Evolutionary conservation across 1,139 yeast species (phyloP), one percentile per base, ranked within the genome.

Genomic region (Lizanozyma gosingica): DNA sequence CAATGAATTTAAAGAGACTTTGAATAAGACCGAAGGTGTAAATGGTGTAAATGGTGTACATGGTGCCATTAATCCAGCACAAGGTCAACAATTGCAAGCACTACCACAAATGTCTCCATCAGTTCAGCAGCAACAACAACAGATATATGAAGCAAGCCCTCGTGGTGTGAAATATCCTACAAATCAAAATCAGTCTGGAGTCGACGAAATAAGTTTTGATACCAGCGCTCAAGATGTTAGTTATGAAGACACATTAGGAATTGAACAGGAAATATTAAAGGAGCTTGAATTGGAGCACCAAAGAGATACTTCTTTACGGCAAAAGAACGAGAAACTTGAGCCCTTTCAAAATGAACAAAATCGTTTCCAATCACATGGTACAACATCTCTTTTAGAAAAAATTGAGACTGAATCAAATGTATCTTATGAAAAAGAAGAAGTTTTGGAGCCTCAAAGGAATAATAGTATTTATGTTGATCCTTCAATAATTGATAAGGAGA

Each of bases 1-100:
- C 43, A 69, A 69, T 46, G 74, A 70, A 42, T 71, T 70, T 45
- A 70, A 69, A 42, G 75, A 70, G 42, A 67, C 71, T 43, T 57
- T 69, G 47, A 59, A 59, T 37, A 59, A 55, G 39, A 48, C 50
- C 14, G 71, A 65, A 18, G 40, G 45, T 2, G 32, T 32, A 16
- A 17, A 39, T 8, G 29, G 15, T 14, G 15, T 18, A 22, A 15
- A 14, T 16, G 35, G 4, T 11, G 18, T 18, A 35, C 17, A 37
- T 15, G 36, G 35, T 16, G 35, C 36, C 6, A 41, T 33, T 3
- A 38, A 45, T 4, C 37, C 44, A 2, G 37, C 38, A 35, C 41
- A 42, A 44, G 34, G 15, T 32, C 11, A 6, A 6, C 11, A 6
- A 6, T 11, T 6, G 29, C 29, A 22, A 22, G 29, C 29, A 6